Percentiles rank a stretch among this genome's conserved stretches.
Conservation (phyloP, 2,329 filamentous ascomycete species). For the Ramularia endophylla region DNA sequence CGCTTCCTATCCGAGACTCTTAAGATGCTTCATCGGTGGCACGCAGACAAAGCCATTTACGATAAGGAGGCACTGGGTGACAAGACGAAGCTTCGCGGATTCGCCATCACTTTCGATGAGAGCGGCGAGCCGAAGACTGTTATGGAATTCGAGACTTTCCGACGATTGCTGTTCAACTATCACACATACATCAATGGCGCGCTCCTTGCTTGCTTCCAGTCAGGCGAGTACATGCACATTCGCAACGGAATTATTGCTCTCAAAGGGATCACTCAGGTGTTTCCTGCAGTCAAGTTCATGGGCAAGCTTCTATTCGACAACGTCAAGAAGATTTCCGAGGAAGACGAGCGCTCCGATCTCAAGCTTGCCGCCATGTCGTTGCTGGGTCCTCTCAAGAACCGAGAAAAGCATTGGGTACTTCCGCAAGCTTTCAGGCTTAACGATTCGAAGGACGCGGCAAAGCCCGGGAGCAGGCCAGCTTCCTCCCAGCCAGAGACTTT, state of each 20-base stretch:
- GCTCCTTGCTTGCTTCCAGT: constrained; percentile 73
- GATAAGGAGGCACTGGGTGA: constrained; percentile 73
- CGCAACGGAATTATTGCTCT: constrained; percentile 89
- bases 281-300: constrained; percentile 87
- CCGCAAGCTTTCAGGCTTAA: constrained; percentile 60
- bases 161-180: constrained; percentile 81
- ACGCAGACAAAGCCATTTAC: constrained; percentile 67
- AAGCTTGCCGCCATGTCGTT: constrained; percentile 68
- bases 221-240: constrained; percentile 94
- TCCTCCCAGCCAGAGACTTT: constrained; percentile 34
- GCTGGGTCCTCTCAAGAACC: constrained; percentile 62
- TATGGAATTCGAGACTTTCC: constrained; percentile 80
- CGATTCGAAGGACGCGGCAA: constrained; percentile 24
- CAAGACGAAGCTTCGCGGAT: constrained; percentile 65
- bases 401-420: constrained; percentile 64
- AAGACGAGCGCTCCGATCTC: constrained; percentile 63
- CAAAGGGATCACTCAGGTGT: constrained; percentile 71
- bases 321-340: constrained; percentile 57
- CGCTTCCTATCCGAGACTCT: constrained; percentile 81
- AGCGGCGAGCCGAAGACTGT: constrained; percentile 55
- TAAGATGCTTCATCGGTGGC: constrained; percentile 76
- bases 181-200: constrained; percentile 76
- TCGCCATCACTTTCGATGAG: constrained; percentile 68
- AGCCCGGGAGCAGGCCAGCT: constrained; percentile 24
- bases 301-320: constrained; percentile 61